phyloP scores from a whole-genome alignment of 345 rosid species.

The Linum trigynum region DNA sequence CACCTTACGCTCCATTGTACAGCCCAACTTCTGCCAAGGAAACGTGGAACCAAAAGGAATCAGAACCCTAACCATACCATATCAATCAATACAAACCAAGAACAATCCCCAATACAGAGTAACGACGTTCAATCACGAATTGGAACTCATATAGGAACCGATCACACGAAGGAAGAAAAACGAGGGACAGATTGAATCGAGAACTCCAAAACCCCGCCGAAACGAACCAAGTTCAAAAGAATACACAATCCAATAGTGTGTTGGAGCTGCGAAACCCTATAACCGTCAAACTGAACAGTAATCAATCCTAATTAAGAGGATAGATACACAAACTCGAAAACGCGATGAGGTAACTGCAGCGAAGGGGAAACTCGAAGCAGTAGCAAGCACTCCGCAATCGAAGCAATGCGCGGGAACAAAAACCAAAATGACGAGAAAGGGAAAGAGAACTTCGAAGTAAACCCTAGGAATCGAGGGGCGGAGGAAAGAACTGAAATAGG shows the following conservation, averaged over 20 bases:
- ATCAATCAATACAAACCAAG: background rate
- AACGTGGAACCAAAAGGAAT: background rate
- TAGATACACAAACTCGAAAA: too few relatives aligned
- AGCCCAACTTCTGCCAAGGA: slow-evolving; percentile 1
- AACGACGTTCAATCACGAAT: too few relatives aligned
- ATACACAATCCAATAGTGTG: too few relatives aligned
- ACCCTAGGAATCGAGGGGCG: background rate
- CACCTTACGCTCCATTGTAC: slow-evolving; percentile 49
- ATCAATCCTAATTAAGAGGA: too few relatives aligned
- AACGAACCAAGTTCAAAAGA: too few relatives aligned
- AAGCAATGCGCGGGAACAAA: background rate
- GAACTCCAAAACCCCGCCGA: too few relatives aligned
- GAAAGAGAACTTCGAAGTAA: background rate
- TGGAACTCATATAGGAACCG: background rate
- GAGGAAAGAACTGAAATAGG: too few relatives aligned
- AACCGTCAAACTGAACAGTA: too few relatives aligned
- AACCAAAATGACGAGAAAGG: background rate
- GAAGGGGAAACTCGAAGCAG: too few relatives aligned
- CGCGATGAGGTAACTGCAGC: too few relatives aligned
- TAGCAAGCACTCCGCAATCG: background rate
- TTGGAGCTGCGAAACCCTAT: too few relatives aligned
- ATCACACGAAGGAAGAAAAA: background rate
- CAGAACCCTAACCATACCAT: background rate
- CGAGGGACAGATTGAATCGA: too few relatives aligned
- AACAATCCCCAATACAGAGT: background rate